Evolutionary conservation across 106 monocot genomes (phyloP), one percentile per base, ranked within the genome.

Genomic region (Platanthera guangdongensis): DNA sequence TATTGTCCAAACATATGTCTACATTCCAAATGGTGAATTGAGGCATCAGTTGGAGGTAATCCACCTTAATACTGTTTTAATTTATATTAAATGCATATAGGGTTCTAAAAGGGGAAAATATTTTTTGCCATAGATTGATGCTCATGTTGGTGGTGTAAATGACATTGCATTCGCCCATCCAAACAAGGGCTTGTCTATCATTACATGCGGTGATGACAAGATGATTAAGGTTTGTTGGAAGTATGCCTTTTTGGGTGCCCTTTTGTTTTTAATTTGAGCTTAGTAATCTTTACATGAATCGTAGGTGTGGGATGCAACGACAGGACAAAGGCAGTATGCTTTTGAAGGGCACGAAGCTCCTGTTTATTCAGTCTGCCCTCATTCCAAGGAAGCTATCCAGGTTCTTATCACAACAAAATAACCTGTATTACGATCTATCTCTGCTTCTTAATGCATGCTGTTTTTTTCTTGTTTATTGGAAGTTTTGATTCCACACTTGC

Each of bases 101-200:
- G 47, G 16, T 47, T 72, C 51, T 72, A 72, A 51, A n/a, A 19
- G 72, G 25, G 28, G 10, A 57, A 46, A 15, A 7, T 6, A 12
- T 3, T 9, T 70, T 30, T 68, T 25, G 19, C 18, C 14, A 14
- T 67, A 99, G 97, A 84, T 99, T 84, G 97, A 99, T 86, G 99
- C 94, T 59, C 99, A 99, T 83, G 76, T 83, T 49, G 99, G 99
- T 50, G 92, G 94, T 51, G 99, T 99, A 76, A 99, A 99, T 82
- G 94, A 99, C 73, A 99, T 99, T 80, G 92, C 94, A 47, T 94
- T 94, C 67, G 94, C 94, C 49, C 94, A 90, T 72, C 99, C 99
- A 50, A 94, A 94, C 74, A 99, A 99, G 79, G 84, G 79, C 59
- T 82, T 88, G 51, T 92, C 86, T 7, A 86, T 92, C 73, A 84